Evolutionary conservation across 129 eudicot genomes (phyloP).

Genomic region (Mikania micrantha): DNA sequence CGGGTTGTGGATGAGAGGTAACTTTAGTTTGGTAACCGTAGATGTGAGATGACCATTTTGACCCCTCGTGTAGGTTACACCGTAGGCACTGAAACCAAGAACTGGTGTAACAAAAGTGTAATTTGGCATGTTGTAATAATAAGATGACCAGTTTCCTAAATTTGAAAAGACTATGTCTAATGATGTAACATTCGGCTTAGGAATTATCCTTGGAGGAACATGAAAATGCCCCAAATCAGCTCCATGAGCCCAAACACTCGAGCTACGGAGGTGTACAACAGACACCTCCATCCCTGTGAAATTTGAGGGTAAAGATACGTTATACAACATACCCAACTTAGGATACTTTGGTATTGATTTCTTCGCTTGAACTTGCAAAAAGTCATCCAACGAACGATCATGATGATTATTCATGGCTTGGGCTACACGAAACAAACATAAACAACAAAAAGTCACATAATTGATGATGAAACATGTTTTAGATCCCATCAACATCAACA

Average conservation of each 20-base stretch:
- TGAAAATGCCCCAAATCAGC: constrained; percentile 45
- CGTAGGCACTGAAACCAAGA: constrained; percentile 51
- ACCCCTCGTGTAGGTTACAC: constrained; percentile 22
- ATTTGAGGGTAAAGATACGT: constrained; percentile 55
- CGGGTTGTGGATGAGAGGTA: constrained; percentile 27
- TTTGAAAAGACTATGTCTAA: constrained; percentile 54
- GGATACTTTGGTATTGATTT: constrained; percentile 25
- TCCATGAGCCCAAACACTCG: constrained; percentile 52
- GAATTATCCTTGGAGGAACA: constrained; percentile 49
- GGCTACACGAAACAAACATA: constrained; percentile 8
- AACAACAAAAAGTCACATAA: constrained; percentile 26
- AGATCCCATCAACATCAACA: constrained; percentile 46
- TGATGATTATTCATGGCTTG: constrained; percentile 15
- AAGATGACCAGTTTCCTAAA: constrained; percentile 67
- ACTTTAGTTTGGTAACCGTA: constrained; percentile 18
- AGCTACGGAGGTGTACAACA: constrained; percentile 41
- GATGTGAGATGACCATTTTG: constrained; percentile 1
- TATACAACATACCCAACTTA: constrained; percentile 41
- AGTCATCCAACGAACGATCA: constrained; percentile 40
- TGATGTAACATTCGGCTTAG: constrained; percentile 49
- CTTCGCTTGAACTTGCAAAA: constrained; percentile 41
- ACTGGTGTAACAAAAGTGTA: constrained; percentile 56
- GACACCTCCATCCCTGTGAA: constrained; percentile 53
- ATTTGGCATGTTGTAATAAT: constrained; percentile 49
- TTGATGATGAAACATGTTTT: constrained; percentile 31